Base-by-base conservation (phyloP, 768 basidiomycete genomes). In the Lactarius indigo region DNA sequence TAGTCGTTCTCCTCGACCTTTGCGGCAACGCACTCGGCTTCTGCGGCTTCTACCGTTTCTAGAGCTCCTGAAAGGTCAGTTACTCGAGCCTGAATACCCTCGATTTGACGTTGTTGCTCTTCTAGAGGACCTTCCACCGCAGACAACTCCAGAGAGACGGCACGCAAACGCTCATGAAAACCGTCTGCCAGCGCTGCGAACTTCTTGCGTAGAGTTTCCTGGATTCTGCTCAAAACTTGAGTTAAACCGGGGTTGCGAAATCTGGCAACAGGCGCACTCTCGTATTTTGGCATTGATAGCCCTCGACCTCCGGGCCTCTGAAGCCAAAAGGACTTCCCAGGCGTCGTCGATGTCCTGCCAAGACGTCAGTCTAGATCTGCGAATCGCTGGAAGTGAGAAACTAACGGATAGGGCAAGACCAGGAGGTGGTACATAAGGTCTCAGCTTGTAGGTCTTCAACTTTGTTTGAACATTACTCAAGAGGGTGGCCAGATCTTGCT, bases 1-100 rank as follows among this genome's bases (percentile, higher is more conserved):
- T 96, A 92, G 74, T 98, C 96, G 74, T 97, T 98, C 76, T 97
- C 96, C 73, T 98, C 96, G 7, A 98, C 90, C 68, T 98, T 97
- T 12, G 95, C 96, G 8, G 86, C 85, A 4, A 78, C 78, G 76
- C 96, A 97, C 61, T 89, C 90, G 1, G 82, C 80, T 71, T 98
- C 93, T 0, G 88, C 88, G 0, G 75, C 79, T 0, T 79, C 79
- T 12, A 96, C 87, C 2, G 64, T 70, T 15, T 76, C 77, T 37
- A 93, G 75, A 0, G 81, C 78, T 12, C 87, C 83, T 7, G 86
- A 81, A 37, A 98, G 80, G 0, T 82, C 78, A 0, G 90, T 86
- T 72, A 96, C 80, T 66, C 86, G 85, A 1, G 82, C 83, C 72
- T 91, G 85, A 62, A 95, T 85, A 56, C 81, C 75, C 56, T 82